Percentiles rank a stretch among this genome's conserved stretches.
Conservation (phyloP, 371 early-diverging fungal genomes). For the Syncephalastrum sp. region DNA sequence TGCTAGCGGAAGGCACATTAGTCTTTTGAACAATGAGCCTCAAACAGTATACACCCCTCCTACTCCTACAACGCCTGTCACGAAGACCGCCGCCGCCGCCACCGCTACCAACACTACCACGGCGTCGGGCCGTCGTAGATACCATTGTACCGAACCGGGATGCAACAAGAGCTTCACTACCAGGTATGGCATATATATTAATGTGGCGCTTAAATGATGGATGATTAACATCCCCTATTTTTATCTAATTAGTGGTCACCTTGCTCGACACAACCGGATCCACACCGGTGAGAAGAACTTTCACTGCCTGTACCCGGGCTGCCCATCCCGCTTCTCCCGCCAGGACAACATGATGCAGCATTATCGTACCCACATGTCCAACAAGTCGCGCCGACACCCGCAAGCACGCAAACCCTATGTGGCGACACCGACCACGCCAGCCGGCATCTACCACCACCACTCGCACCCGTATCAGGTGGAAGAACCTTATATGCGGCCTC, state of each 20-base stretch:
- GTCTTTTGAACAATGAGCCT: constrained; percentile 33
- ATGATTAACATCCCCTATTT: constrained; percentile 4
- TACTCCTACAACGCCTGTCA: constrained; percentile 3
- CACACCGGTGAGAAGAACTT: constrained; percentile 93
- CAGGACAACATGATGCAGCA: constrained; percentile 92
- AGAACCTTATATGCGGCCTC: not conserved
- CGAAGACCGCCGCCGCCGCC: constrained; percentile 4
- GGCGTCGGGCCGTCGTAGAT: constrained; percentile 35
- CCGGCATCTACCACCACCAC: constrained; percentile 5
- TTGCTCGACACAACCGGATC: constrained; percentile 86
- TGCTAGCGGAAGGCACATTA: constrained; percentile 41
- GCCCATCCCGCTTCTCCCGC: constrained; percentile 82
- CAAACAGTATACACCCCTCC: not conserved
- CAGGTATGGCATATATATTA: constrained; percentile 29
- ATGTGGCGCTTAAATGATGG: not conserved
- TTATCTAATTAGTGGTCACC: constrained; percentile 61
- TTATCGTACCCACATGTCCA: constrained; percentile 73
- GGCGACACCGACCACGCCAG: not conserved
- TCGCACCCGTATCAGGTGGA: constrained; percentile 3
- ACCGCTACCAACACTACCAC: not conserved
- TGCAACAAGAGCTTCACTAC: constrained; percentile 65
- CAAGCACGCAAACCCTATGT: constrained; percentile 9
- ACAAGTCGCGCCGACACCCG: constrained; percentile 52
- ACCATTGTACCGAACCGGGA: constrained; percentile 48
- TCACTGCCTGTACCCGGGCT: constrained; percentile 73